Base-by-base conservation (phyloP, 139 green algal species). In the Coelastrella sp. region DNA sequence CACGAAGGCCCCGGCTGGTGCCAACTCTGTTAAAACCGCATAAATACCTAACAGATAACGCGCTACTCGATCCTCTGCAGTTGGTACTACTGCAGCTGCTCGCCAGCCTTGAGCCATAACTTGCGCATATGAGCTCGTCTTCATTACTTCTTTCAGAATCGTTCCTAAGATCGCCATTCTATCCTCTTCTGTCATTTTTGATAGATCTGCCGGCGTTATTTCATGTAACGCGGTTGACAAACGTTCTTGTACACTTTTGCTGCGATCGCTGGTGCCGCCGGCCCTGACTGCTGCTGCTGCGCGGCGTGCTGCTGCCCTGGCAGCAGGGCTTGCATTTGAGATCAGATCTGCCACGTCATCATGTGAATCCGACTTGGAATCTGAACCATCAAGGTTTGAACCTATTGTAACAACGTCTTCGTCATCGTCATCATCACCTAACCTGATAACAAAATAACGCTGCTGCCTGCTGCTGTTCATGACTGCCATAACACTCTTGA, bases 1-100 rank as follows among this genome's bases (percentile, higher is more conserved):
- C 57, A 78, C 82, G 65, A 79, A 87, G 11, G 82, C 82, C 4
- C 64, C 64, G 7, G 82, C 82, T 20, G 65, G 64, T 13, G 80
- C 80, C 5, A 86, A 47, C 59, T 86, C 59, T 57, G 58, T 58
- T 20, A 86, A 60, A 10, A 86, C 14, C 17, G 80, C 61, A 71
- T 58, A 86, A 11, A 59, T 16, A 23, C 66, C 20, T 14, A 86
- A 16, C 59, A 86, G 22, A 20, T 22, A 59, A 11, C 59, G 5
- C 17, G 61, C 22, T 16, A 86, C 16, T 7, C 4, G n/a, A 60
- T 86, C 80, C 58, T 86, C n/a, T 20, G 80, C 80, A 22, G 80
- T 86, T 11, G 80, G 80, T 22, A 86, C n/a, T n/a, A 5, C 66
- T n/a, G 20, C 60, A 16, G 80, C 80, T 57, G 59, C 80, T 17